Evolutionary conservation across 2,329 filamentous ascomycete genomes (phyloP).

Genomic region (Periconia sp.): DNA sequence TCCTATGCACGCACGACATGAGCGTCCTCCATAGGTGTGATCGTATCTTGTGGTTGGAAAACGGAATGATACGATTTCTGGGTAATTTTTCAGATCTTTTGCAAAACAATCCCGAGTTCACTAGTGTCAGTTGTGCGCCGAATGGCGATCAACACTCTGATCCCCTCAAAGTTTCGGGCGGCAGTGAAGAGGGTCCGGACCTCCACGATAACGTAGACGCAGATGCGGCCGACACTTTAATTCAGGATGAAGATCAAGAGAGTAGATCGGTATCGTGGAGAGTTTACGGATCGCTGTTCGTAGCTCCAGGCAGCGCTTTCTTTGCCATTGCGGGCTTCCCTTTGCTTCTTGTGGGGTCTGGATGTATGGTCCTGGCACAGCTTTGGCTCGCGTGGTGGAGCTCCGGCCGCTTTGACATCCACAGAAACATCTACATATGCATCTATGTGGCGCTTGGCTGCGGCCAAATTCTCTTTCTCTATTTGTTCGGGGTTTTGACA

Average conservation of each 20-base stretch:
- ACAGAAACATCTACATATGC: slow-evolving; percentile 44
- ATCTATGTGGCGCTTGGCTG: slow-evolving; percentile 73
- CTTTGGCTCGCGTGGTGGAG: too few relatives aligned
- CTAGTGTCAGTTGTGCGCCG: too few relatives aligned
- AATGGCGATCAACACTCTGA: slow-evolving; percentile 47
- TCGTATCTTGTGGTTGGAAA: slow-evolving; percentile 89
- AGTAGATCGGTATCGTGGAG: slow-evolving; percentile 76
- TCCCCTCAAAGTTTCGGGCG: too few relatives aligned
- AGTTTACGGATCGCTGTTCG: slow-evolving; percentile 64
- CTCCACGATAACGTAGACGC: slow-evolving; percentile 54
- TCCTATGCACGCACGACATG: slow-evolving; percentile 92
- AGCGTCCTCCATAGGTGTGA: slow-evolving; percentile 91
- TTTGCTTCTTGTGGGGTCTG: too few relatives aligned
- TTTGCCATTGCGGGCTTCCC: too few relatives aligned
- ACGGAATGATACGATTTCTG: slow-evolving; percentile 78
- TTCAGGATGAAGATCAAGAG: slow-evolving; percentile 74
- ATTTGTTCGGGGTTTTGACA: slow-evolving; percentile 77
- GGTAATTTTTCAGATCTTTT: slow-evolving; percentile 91
- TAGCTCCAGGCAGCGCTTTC: too few relatives aligned
- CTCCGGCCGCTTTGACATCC: too few relatives aligned
- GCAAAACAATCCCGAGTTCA: slow-evolving; percentile 74
- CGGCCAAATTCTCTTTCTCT: slow-evolving; percentile 72
- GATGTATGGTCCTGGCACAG: too few relatives aligned
- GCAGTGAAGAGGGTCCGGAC: slow-evolving; percentile 55
- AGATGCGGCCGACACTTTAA: slow-evolving; percentile 56